phyloP scores from a whole-genome alignment of 345 rosid genomes.

The Heritiera fomes region DNA sequence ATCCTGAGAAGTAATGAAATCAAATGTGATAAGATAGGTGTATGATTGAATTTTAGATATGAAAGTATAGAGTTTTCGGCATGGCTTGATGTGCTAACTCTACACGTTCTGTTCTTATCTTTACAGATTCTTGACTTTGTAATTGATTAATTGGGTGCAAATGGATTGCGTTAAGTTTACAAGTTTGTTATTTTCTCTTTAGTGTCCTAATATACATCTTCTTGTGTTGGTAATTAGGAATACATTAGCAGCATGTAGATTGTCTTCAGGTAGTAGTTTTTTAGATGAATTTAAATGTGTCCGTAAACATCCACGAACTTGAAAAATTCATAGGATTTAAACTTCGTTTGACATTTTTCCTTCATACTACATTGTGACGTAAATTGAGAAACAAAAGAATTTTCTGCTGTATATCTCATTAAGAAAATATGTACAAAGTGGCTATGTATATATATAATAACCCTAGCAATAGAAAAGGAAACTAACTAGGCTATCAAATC shows the following conservation, averaged over 20 bases:
- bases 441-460: too few species aligned
- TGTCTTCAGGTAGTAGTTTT: background rate
- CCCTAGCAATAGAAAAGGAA: too few species aligned
- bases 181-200: background rate
- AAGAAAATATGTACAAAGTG: too few species aligned
- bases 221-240: background rate
- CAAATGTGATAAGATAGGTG: background rate
- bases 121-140: slow-evolving; percentile 86
- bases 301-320: too few species aligned
- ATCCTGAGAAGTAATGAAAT: background rate
- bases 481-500: too few species aligned
- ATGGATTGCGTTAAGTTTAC: slow-evolving; percentile 50
- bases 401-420: too few species aligned
- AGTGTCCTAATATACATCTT: background rate
- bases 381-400: too few species aligned
- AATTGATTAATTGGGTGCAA: slow-evolving; percentile 89
- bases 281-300: too few species aligned
- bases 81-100: too few species aligned
- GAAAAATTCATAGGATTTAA: background rate
- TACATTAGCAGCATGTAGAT: background rate
- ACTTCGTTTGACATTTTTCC: slow-evolving; percentile 16
- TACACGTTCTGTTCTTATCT: background rate
- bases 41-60: too few species aligned
- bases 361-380: background rate
- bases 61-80: too few species aligned